A percentile compares a stretch with the other conserved stretches of the same genome.
phyloP scores from a whole-genome alignment of 106 monocot genomes.

The Dendrobium huoshanense region DNA sequence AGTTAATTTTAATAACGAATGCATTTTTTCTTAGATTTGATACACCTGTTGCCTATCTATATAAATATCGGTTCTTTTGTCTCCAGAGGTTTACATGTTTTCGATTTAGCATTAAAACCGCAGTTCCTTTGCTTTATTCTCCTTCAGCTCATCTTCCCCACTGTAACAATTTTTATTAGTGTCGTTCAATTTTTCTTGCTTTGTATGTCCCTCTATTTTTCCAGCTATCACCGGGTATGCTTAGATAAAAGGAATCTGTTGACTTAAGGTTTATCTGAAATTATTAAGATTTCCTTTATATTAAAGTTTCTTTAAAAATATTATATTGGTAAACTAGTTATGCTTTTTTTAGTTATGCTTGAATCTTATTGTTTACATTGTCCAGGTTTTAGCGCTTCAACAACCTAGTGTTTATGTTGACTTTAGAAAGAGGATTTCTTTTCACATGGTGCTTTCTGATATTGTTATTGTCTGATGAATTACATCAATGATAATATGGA shows the following conservation, averaged over 20 bases:
- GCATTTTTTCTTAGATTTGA: no score
- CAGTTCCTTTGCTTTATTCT: neutral
- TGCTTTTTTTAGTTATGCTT: no score
- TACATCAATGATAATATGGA: neutral
- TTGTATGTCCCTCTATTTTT: neutral
- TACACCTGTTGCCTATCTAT: neutral
- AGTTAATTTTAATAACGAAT: no score
- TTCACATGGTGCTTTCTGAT: neutral
- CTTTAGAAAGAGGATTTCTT: neutral
- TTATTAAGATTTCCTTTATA: neutral
- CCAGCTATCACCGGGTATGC: neutral
- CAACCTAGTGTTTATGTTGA: neutral
- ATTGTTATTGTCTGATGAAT: neutral
- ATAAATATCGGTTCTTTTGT: neutral
- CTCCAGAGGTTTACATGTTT: neutral
- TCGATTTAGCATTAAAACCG: neutral
- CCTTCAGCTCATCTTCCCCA: neutral
- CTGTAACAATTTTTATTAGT: neutral
- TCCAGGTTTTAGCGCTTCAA: no score
- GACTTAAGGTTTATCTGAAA: neutral
- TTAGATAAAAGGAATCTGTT: neutral
- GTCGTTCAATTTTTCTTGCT: no score
- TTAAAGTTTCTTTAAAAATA: neutral
- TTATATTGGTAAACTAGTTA: neutral
- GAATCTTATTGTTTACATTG: neutral